These are phyloP conservation scores for Davidsoniella australis DNA, from an alignment of 2,329 filamentous ascomycete species.

Conservation along the genomic window DNA sequence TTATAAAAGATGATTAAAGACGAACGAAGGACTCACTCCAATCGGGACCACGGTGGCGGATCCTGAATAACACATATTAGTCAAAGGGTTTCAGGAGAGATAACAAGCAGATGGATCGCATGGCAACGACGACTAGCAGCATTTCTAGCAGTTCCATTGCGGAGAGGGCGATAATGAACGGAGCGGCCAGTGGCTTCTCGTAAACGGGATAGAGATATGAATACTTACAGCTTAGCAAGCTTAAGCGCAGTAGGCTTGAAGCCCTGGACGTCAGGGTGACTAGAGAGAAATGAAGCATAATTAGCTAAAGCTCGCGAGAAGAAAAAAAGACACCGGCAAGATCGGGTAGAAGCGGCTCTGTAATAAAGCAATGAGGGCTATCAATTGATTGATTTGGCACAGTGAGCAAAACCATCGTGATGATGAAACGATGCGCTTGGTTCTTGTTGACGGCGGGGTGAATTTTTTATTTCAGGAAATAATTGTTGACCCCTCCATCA, in stretches of 20 bases:
- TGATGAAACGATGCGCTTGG: too few species aligned
- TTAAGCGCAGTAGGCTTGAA: conserved; percentile 92
- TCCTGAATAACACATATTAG: conserved; percentile 30
- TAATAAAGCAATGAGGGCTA: too few species aligned
- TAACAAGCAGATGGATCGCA: not conserved
- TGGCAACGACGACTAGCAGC: not conserved
- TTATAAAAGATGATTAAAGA: not conserved
- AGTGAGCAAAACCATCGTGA: too few species aligned
- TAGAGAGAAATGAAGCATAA: conserved; percentile 17
- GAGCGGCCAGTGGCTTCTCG: not conserved
- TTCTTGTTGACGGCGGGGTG: too few species aligned
- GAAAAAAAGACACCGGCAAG: too few species aligned
- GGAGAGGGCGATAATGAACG: not conserved
- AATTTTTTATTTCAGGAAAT: too few species aligned
- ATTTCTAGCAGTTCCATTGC: too few species aligned
- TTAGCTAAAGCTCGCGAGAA: not conserved
- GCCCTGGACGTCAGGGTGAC: conserved; percentile 83
- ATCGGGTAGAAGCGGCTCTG: too few species aligned
- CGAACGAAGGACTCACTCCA: conserved; percentile 58
- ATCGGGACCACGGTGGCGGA: conserved; percentile 92
- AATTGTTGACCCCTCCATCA: too few species aligned
- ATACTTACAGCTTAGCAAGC: conserved; percentile 78
- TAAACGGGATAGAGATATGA: not conserved
- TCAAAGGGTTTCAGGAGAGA: conserved; percentile 2
- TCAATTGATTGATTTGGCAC: too few species aligned